Evolutionary conservation across 2,329 filamentous ascomycete genomes (phyloP).

Genomic region (Fusarium protoensiforme): DNA sequence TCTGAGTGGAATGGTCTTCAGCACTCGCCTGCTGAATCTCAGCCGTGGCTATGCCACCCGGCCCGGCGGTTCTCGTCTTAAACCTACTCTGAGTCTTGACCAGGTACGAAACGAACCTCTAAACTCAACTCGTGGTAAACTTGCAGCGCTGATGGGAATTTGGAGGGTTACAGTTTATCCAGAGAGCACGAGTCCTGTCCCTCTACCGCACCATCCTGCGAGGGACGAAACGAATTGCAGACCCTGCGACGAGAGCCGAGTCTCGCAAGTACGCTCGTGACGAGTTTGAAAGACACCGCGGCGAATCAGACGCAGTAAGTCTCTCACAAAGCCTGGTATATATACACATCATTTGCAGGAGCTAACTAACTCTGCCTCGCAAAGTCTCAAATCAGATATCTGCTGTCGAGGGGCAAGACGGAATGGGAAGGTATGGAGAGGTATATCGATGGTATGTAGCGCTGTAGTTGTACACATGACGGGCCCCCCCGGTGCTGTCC

Average conservation of each 20-base stretch:
- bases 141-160: constrained; percentile 8
- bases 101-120: constrained; percentile 56
- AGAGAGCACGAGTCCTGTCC: constrained; percentile 64
- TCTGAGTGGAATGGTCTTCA: constrained; percentile 42
- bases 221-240: constrained; percentile 62
- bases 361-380: constrained; percentile 25
- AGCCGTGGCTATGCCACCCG: constrained; percentile 51
- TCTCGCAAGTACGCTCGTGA: constrained; percentile 66
- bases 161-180: constrained; percentile 62
- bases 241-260: constrained; percentile 64
- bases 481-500: constrained; percentile 6
- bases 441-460: constrained; percentile 54
- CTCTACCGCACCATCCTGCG: constrained; percentile 70
- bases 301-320: constrained; percentile 67
- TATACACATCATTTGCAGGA: background rate
- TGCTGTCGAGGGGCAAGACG: constrained; percentile 72
- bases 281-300: constrained; percentile 70
- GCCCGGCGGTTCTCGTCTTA: constrained; percentile 44
- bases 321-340: background rate
- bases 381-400: constrained; percentile 70
- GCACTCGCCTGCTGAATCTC: constrained; percentile 41
- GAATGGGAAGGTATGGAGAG: constrained; percentile 72
- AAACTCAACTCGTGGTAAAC: background rate
- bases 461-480: constrained; percentile 46
- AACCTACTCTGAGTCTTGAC: constrained; percentile 63